Evolutionary conservation across 495 filamentous ascomycete species (phyloP), one percentile per base, ranked within the genome.

Genomic region (Xylaria bambusicola): DNA sequence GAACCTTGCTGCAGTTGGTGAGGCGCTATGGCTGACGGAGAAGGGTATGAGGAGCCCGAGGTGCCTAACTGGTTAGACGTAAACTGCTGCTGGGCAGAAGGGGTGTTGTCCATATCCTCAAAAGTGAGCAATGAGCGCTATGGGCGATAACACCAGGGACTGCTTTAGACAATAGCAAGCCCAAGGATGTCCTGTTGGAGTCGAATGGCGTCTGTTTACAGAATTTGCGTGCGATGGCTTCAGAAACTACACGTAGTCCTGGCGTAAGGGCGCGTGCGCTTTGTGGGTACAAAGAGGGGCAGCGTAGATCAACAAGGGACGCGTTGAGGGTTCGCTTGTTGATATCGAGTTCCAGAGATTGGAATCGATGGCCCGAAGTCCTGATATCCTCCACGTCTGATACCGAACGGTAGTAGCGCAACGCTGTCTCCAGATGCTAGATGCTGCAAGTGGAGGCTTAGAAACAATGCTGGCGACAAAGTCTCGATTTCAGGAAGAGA

Each of bases 1-100:
- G 80, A 77, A 52, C 76, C 72, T 67, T 86, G 80, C 71, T 86
- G 84, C 58, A 80, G 77, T 69, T 85, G 83, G 60, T 85, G 84
- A 66, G 82, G 82, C 48, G 84, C 65, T 62, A 76, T 79, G 54
- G 80, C 81, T 55, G 82, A 82, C n/a, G 81, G 80, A 65, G 81
- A 73, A 24, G 69, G 69, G 58, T 74, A 71, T 31, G 70, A 65
- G 35, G 69, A 63, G 33, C 66, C 63, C 27, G 71, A 65, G 8
- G 71, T 67, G 71, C 62, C 66, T 66, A 74, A 67, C 46, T 51
- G 56, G 58, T 71, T 66, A 66, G 68, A 66, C 65, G 64, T 55
- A 63, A 71, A 72, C 40, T 63, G 67, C 61, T 68, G 56, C 50
- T 64, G 63, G 61, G 68, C 58, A 58, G 63, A 58, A 50, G 58